Evolutionary conservation across 192 early-diverging fungal genomes (phyloP).

Genomic region (Entomortierella parvispora): DNA sequence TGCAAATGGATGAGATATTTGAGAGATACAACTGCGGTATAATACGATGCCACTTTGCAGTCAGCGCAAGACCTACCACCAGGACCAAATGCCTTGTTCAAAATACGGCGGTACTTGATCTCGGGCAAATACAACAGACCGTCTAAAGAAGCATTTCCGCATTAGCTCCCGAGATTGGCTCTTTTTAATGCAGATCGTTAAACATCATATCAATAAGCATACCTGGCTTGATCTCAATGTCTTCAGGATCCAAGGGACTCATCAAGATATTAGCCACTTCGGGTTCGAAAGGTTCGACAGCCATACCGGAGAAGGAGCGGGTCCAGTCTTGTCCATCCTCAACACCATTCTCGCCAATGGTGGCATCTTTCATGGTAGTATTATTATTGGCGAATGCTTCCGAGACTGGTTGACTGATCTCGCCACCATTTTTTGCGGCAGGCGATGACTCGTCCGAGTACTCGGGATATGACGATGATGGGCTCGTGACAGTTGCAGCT

Average conservation of each 20-base stretch:
- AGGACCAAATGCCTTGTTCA: constrained; percentile 95
- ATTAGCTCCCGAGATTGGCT: background rate
- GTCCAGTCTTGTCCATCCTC: constrained; percentile 67
- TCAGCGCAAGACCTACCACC: constrained; percentile 61
- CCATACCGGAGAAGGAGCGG: constrained; percentile 78
- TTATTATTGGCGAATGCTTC: constrained; percentile 9
- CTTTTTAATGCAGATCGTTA: background rate
- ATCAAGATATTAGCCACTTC: constrained; percentile 77
- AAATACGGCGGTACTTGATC: constrained; percentile 96
- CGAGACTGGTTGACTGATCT: constrained; percentile 6
- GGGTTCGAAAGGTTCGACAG: constrained; percentile 76
- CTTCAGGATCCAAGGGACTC: constrained; percentile 73
- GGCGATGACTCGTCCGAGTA: constrained; percentile 10
- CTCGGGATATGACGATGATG: background rate
- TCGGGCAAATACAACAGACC: constrained; percentile 95
- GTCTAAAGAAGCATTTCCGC: constrained; percentile 60
- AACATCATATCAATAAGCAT: background rate
- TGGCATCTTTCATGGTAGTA: constrained; percentile 20
- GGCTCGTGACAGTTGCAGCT: background rate
- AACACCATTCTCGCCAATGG: constrained; percentile 26
- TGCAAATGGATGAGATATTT: background rate
- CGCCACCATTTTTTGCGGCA: constrained; percentile 17
- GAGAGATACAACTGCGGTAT: background rate
- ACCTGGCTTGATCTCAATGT: constrained; percentile 95
- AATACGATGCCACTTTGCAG: background rate